Evolutionary conservation across 768 basidiomycete species (phyloP), one percentile per base, ranked within the genome.

Genomic region (Phlebiopsis flavidoalba): DNA sequence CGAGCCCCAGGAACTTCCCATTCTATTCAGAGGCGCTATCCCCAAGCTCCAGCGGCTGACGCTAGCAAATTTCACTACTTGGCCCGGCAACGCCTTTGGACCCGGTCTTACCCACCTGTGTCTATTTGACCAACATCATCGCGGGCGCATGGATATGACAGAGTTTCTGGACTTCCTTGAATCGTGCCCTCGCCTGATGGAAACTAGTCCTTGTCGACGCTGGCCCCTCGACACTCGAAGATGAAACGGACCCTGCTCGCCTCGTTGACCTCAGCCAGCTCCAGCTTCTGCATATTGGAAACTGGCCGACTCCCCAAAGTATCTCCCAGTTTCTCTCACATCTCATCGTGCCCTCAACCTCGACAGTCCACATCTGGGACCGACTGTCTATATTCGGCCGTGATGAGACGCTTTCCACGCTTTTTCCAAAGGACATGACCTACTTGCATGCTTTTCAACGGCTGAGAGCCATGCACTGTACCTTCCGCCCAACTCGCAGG

Each of bases 131-230:
- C 62, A 63, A 36, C 58, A 46, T 14, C 17, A 21, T 3, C 59
- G 58, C 8, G 58, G 37, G 21, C 51, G 62, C 22, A 46, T 63
- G 46, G 14, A 17, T 12, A 55, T 60, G 53, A 36, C 35, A 11
- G 58, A 56, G 36, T 63, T 63, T 33, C 14, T 63, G 7, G 58
- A 54, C 24, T 53, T 60, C n/a, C 49, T 63, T 1, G 43, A 43
- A 6, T 24, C 43, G 2, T 60, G 53, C 22, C 40, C 52, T 11
- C 52, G 36, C 3, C 48, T 63, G 24, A 52, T 56, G 35, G 62
- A 63, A n/a, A 26, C 53, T 63, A 8, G 35, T 63, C 3, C 51
- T 60, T 10, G 24, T 63, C 47, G 62, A 63, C 31, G 62, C 62
- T 8, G 62, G 62, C 5, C 62, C 62, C 3, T 48, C 31, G 8